phyloP scores from a whole-genome alignment of 1,284 basidiomycete genomes.

The Sporisorium exsertum region DNA sequence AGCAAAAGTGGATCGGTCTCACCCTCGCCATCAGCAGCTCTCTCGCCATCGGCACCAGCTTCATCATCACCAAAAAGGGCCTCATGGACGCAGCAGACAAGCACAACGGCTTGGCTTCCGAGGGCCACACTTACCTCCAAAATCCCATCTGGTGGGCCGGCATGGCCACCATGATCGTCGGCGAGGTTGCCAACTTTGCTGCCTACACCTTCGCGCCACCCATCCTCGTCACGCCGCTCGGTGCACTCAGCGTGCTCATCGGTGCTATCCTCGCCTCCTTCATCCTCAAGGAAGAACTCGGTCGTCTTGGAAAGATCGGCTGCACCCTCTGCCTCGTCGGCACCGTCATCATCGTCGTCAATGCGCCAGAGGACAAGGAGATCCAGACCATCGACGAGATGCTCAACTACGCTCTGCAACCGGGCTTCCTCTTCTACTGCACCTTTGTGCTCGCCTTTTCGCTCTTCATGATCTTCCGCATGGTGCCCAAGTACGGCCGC shows the following conservation, averaged over 20 bases:
- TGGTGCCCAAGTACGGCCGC: slow-evolving; percentile 88
- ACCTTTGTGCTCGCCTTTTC: slow-evolving; percentile 82
- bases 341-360: slow-evolving; percentile 93
- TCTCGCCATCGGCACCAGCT: slow-evolving; percentile 67
- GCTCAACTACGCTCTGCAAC: slow-evolving; percentile 86
- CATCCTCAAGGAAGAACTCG: slow-evolving; percentile 91
- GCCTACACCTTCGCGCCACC: slow-evolving; percentile 98
- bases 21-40: slow-evolving; percentile 66
- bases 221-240: slow-evolving; percentile 94
- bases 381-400: slow-evolving; percentile 95
- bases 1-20: slow-evolving; percentile 68
- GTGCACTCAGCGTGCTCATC: slow-evolving; percentile 95
- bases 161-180: slow-evolving; percentile 78
- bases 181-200: slow-evolving; percentile 91
- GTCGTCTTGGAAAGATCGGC: slow-evolving; percentile 89
- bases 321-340: slow-evolving; percentile 91
- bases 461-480: slow-evolving; percentile 83
- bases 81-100: slow-evolving; percentile 67
- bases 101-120: slow-evolving; percentile 63
- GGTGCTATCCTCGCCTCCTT: slow-evolving; percentile 83
- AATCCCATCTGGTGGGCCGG: slow-evolving; percentile 99
- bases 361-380: slow-evolving; percentile 95
- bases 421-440: slow-evolving; percentile 83
- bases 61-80: slow-evolving; percentile 69
- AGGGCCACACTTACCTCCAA: slow-evolving; percentile 77